Evolutionary conservation across 2,329 filamentous ascomycete species (phyloP), one percentile per base, ranked within the genome.

Genomic region (Xylaria sp.): DNA sequence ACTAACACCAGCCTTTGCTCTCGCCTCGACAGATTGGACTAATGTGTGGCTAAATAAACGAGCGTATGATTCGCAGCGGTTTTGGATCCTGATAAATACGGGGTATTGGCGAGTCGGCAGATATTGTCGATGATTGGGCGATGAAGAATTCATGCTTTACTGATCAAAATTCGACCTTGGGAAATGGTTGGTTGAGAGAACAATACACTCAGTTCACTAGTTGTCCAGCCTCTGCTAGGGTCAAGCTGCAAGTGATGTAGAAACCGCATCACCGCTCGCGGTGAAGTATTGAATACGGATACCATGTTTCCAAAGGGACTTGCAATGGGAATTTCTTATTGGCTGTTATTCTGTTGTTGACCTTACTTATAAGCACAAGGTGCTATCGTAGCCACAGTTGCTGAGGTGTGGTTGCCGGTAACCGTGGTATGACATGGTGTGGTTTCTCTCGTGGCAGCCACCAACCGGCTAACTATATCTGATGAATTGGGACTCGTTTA

Each of bases 361-460:
- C 56, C 62, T 23, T 57, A 13, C 37, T n/a, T 10, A 6, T 41
- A 4, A 41, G 39, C 15, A 15, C 8, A 41, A 15, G 9, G 39
- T 41, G 39, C 28, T 28, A 28, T 28, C 28, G 28, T 28, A 28
- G 39, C 39, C 15, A 44, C 18, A 20, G 15, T 32, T 20, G 20
- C 55, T 20, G 23, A 20, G 56, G 65, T 28, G 57, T 55, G 56
- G 57, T 37, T 9, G 51, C 62, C 39, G 59, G 57, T 37, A 37
- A 55, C 62, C 39, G 59, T 68, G 60, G 66, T 58, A 46, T 65
- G 69, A 70, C 55, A 61, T 70, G 63, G 66, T 64, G 46, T 65
- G 59, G 61, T 69, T 55, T 62, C 41, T 70, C 63, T 59, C 66
- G 66, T 65, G 64, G 67, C 67, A 61, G 39, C 65, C 55, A 68